Evolutionary conservation across 2,329 filamentous ascomycete genomes (phyloP).

Genomic region (Nothopassalora personata): DNA sequence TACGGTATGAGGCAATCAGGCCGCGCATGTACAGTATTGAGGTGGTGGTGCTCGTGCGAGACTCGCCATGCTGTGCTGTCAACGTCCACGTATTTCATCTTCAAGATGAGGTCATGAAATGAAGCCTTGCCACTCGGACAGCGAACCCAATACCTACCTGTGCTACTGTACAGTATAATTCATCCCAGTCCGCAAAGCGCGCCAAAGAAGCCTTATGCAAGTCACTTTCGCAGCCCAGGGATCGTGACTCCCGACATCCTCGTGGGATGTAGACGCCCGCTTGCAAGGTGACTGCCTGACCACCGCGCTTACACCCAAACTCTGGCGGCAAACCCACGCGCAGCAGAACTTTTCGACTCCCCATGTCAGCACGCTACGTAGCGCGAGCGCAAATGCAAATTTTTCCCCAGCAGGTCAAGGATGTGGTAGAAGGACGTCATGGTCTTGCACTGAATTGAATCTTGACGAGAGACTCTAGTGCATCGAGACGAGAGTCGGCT

Average conservation of each 20-base stretch:
- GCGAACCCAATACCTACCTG: too few relatives aligned
- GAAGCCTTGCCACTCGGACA: not conserved
- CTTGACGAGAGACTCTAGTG: not conserved
- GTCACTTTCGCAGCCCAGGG: not conserved
- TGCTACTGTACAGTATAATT: too few relatives aligned
- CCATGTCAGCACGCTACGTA: not conserved
- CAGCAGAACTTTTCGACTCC: not conserved
- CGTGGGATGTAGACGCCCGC: not conserved
- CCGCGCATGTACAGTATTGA: not conserved
- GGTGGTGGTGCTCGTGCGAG: not conserved
- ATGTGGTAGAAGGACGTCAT: constrained; percentile 1
- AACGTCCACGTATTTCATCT: not conserved
- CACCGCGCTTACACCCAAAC: not conserved
- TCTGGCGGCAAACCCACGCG: not conserved
- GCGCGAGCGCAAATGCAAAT: not conserved
- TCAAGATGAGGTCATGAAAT: not conserved
- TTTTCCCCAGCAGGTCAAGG: not conserved
- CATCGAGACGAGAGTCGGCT: constrained; percentile 30
- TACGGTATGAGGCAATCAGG: not conserved
- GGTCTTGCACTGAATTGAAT: not conserved
- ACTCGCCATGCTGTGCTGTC: too few relatives aligned
- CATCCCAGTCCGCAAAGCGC: not conserved
- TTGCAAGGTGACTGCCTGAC: not conserved
- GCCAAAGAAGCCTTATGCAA: not conserved
- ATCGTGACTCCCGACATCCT: not conserved